These are phyloP conservation scores for Fusarium napiforme DNA, from an alignment of 2,329 filamentous ascomycete genomes.

Conservation along the genomic window DNA sequence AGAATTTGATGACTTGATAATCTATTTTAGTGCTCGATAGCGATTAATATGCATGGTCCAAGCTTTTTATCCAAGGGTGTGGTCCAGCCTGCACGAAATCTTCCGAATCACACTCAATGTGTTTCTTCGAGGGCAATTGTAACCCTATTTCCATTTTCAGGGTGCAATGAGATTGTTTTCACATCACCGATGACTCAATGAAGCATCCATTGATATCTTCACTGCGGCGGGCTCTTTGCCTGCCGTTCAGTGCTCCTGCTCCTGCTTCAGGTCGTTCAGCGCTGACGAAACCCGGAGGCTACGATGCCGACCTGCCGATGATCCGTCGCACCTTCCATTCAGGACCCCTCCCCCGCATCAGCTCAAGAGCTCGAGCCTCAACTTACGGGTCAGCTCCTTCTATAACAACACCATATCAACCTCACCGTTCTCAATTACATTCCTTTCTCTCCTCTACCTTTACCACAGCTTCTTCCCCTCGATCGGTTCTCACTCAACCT, in stretches of 20 bases:
- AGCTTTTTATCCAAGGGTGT: constrained; percentile 2
- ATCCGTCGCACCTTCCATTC: constrained; percentile 39
- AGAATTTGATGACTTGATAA: background rate
- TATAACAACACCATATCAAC: background rate
- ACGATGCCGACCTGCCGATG: constrained; percentile 35
- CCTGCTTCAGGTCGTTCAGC: background rate
- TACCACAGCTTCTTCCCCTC: constrained; percentile 1
- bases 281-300: constrained; percentile 16
- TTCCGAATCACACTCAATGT: constrained; percentile 1
- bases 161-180: background rate
- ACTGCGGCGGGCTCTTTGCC: constrained; percentile 16
- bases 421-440: constrained; percentile 1
- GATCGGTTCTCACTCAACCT: background rate
- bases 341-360: constrained; percentile 43
- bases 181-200: constrained; percentile 11
- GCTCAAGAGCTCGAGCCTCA: constrained; percentile 30
- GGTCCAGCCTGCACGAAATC: constrained; percentile 1
- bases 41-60: constrained; percentile 1
- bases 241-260: background rate
- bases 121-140: constrained; percentile 2
- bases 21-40: background rate
- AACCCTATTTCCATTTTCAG: background rate
- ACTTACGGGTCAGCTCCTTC: constrained; percentile 29
- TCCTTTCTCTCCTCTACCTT: constrained; percentile 10
- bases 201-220: background rate